phyloP scores from a whole-genome alignment of 1,284 basidiomycete genomes.

The Erythrobasidium hasegawianum region DNA sequence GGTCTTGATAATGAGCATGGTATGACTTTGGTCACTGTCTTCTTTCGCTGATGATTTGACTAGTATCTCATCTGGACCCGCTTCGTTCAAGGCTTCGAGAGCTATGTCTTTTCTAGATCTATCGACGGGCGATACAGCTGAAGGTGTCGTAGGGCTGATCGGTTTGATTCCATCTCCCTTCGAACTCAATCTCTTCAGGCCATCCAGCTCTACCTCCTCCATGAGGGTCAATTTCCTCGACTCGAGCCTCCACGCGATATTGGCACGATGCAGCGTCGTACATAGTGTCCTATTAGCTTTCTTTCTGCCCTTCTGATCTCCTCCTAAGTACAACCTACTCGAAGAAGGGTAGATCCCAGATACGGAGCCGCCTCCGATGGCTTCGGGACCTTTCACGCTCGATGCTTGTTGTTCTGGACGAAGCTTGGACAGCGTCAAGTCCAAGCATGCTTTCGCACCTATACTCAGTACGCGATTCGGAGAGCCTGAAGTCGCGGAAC shows the following conservation, averaged over 20 bases:
- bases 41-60: no score
- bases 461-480: not conserved
- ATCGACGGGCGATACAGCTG: no score
- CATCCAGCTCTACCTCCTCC: conserved; percentile 8
- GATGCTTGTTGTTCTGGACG: not conserved
- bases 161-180: no score
- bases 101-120: no score
- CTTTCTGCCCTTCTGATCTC: no score
- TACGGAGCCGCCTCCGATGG: no score
- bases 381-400: not conserved
- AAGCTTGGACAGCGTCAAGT: not conserved
- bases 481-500: not conserved
- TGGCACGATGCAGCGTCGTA: not conserved
- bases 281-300: not conserved
- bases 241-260: not conserved
- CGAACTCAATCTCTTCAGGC: not conserved
- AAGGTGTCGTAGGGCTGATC: no score
- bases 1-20: no score
- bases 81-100: no score
- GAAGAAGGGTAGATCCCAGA: not conserved
- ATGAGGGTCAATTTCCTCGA: not conserved
- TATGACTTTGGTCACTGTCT: no score
- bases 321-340: not conserved
- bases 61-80: no score
- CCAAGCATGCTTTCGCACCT: not conserved